Evolutionary conservation across 441 rosid genomes (phyloP), one percentile per base, ranked within the genome.

Genomic region (Kokia cookei): DNA sequence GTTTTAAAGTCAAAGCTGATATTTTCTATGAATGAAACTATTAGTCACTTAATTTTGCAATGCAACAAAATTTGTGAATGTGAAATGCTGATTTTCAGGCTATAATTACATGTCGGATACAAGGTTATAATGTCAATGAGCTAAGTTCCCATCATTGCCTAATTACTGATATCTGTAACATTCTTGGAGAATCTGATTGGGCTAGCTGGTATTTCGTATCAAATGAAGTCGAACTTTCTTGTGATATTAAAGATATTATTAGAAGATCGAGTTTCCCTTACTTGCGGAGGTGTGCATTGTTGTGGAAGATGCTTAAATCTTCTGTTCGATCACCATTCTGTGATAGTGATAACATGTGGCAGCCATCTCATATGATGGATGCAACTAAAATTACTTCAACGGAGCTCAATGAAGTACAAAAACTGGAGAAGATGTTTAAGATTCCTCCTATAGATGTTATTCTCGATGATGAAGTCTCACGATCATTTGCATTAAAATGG

Each of bases 261-360:
- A 91, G 87, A 47, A 87, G 81, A 79, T 80, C 81, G 82, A 88
- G 85, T 82, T 89, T 93, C 73, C 95, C 99, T 67, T 96, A 85
- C 79, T 71, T 96, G 88, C 84, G 99, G 86, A 88, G 98, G 79
- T 96, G 99, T 85, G 95, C 95, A 9, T 85, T 96, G 82, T 84
- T 96, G 53, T 94, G 97, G 98, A 89, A 76, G 83, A 81, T 96
- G 76, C 81, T 96, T 73, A 90, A 82, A 73, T 84, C 87, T 65
- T 80, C 93, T 64, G 76, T 81, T 53, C 80, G 89, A 24, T 81
- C 89, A 69, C 93, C 93, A 58, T 84, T 90, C 73, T 76, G 71
- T 80, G 82, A 80, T 60, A 74, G 76, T 73, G 88, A 82, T 79
- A 50, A 78, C 53, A 61, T 66, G 69, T 77, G 73, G 73, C 77